phyloP scores from a whole-genome alignment of 108 stramenopile species.

The Cyclotella atomus region DNA sequence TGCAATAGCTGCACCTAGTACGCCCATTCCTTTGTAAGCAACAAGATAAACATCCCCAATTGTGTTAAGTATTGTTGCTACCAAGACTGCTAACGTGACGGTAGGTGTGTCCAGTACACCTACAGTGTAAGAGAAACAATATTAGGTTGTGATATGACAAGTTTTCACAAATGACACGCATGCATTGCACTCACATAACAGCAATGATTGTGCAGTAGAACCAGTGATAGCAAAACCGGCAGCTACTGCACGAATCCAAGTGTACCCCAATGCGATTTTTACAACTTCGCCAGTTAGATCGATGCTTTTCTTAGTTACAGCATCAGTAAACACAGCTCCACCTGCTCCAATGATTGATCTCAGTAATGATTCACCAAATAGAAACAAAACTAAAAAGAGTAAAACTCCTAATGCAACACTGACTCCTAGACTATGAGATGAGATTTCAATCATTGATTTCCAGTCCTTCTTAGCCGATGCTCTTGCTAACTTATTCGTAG shows the following conservation, averaged over 20 bases:
- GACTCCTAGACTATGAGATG: conserved; percentile 68
- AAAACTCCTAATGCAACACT: conserved; percentile 53
- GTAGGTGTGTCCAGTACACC: conserved; percentile 62
- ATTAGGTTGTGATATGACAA: no score
- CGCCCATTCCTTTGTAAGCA: not conserved
- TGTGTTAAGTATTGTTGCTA: conserved; percentile 49
- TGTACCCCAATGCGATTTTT: conserved; percentile 57
- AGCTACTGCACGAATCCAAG: conserved; percentile 56
- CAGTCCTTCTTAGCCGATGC: conserved; percentile 57
- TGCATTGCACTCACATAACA: conserved; percentile 35
- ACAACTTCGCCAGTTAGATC: conserved; percentile 44
- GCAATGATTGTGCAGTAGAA: conserved; percentile 65
- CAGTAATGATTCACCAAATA: conserved; percentile 44
- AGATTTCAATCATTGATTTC: conserved; percentile 15
- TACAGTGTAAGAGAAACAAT: no score
- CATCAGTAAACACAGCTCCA: conserved; percentile 14
- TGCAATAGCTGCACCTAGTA: conserved; percentile 61
- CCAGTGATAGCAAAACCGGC: conserved; percentile 62
- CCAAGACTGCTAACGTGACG: conserved; percentile 61
- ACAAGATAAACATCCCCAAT: not conserved
- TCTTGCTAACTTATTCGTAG: conserved; percentile 83
- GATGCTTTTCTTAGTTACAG: not conserved
- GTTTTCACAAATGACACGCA: not conserved
- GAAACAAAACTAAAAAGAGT: conserved; percentile 44
- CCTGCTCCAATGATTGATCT: conserved; percentile 39